Base-by-base conservation (phyloP, 179 eudicot species). In the Gypsophila paniculata region DNA sequence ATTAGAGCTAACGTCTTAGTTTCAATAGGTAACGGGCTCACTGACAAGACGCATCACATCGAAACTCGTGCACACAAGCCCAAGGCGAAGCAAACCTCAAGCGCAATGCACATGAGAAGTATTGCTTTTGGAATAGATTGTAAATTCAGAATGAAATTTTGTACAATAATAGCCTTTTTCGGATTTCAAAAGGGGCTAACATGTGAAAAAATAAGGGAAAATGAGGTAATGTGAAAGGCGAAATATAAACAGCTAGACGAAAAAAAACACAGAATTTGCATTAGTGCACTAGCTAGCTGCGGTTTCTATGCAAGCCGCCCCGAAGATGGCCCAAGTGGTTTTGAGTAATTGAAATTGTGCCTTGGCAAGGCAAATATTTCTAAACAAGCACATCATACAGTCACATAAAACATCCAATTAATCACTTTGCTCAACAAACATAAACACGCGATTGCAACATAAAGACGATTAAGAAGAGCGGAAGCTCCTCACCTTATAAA, bases 401-500 rank as follows among this genome's bases (percentile, higher is more conserved):
- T 62, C 42, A 67, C 48, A 26, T 14, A 22, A 49, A 48, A 67
- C 55, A 12, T 44, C 39, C 4, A 44, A 46, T 46, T 2, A 21
- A 21, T 65, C 32, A 13, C 18, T 65, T 25, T 67, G 39, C 25
- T 65, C 18, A 48, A 67, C 39, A 22, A 29, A 22, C 36, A 61
- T 34, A 39, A 62, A 26, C 62, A 49, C 42, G 54, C 32, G 54
- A 48, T 63, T 57, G 54, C 64, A 68, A 62, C 46, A 75, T 51
- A 46, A 71, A 59, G 68, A 63, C 2, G 34, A 72, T 15, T 17
- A 25, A 51, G 65, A 58, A 58, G 34, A 69, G 67, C 13, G 2
- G 25, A 54, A 75, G 55, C 13, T 32, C 15, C 72, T 65, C 39
- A 76, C 83, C 83, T 62, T 48, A 34, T 19, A 29, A n/a, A 46